Base-by-base conservation (phyloP, 345 rosid genomes). In the Geranium brycei region DNA sequence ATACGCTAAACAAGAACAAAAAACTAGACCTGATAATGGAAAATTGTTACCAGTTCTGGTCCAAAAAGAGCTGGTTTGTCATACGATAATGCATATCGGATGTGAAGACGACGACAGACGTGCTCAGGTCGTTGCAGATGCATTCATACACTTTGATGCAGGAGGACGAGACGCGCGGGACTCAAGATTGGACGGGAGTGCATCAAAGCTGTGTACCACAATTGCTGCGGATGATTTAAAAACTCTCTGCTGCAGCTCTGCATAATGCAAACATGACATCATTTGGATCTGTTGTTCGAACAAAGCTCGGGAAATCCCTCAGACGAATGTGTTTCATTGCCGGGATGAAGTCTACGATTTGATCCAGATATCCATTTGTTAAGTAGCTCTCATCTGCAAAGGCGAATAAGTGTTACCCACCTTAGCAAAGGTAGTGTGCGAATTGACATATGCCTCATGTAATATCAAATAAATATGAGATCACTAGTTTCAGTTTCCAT, bases 1-100 rank as follows among this genome's bases (percentile, higher is more conserved):
- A 4, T 30, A 60, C 35, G 56, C 19, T 15, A 70, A 23, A 66
- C 13, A 60, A 19, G 70, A 69, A 63, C 72, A 40, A 69, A 66
- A 23, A 23, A 23, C 17, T 55, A 67, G 63, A 93, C 99, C 99
- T 90, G 97, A 71, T 93, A 93, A 64, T 30, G 32, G 51, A 35
- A 56, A 62, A 19, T 62, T 62, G 3, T 28, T 31, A 17, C 64
- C n/a, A 17, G 31, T 31, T 12, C 28, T 23, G 28, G 28, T 23
- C 28, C 28, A 0, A 23, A 23, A 23, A 23, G 28, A 23, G 28
- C 28, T 23, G 28, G 28, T 23, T 23, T 23, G 28, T 23, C 28
- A 23, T 23, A 23, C 28, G 28, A 23, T 23, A 23, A 23, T 23
- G 28, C 28, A 23, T 23, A 23, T 23, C 1, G 28, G 10, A 30